Conservation (phyloP, 2,329 filamentous ascomycete species). For the Aaosphaeria pasadenensis region DNA sequence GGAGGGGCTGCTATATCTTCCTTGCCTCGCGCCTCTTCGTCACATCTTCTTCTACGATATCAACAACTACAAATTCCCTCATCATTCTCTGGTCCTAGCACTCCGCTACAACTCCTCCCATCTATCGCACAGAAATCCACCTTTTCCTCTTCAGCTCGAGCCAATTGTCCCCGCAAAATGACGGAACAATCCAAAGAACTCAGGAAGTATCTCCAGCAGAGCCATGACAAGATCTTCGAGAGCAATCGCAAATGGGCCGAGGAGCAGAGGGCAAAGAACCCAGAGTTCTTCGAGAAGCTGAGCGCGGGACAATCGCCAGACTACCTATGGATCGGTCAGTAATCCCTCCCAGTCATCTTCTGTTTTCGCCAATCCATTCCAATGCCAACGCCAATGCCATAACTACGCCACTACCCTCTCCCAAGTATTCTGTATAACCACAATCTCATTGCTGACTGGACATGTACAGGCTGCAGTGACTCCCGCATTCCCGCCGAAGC, state of each 20-base stretch:
- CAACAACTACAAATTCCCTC: not conserved
- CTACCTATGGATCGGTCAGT: conserved; percentile 55
- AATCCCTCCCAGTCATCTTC: no score
- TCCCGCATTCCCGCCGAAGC: conserved; percentile 41
- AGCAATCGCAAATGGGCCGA: conserved; percentile 66
- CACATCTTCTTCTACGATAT: not conserved
- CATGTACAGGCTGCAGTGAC: conserved; percentile 33
- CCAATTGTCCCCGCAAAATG: not conserved
- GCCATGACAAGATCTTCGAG: conserved; percentile 66
- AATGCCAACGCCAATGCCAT: no score
- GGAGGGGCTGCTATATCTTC: no score
- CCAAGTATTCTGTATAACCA: not conserved
- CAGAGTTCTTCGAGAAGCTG: conserved; percentile 64
- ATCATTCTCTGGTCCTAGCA: not conserved
- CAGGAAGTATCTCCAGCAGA: conserved; percentile 56
- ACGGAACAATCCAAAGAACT: conserved; percentile 17
- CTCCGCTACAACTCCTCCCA: not conserved
- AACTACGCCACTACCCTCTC: not conserved
- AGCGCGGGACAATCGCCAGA: conserved; percentile 64
- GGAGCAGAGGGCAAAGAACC: conserved; percentile 57
- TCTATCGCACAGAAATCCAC: not conserved
- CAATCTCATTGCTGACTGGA: conserved; percentile 1
- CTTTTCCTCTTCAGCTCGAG: not conserved
- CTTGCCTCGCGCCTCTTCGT: no score
- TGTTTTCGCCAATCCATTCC: no score